A percentile compares a stretch with the other conserved stretches of the same genome.
Conservation (phyloP, 352 stramenopile genomes). For the Globisporangium viniferum region DNA sequence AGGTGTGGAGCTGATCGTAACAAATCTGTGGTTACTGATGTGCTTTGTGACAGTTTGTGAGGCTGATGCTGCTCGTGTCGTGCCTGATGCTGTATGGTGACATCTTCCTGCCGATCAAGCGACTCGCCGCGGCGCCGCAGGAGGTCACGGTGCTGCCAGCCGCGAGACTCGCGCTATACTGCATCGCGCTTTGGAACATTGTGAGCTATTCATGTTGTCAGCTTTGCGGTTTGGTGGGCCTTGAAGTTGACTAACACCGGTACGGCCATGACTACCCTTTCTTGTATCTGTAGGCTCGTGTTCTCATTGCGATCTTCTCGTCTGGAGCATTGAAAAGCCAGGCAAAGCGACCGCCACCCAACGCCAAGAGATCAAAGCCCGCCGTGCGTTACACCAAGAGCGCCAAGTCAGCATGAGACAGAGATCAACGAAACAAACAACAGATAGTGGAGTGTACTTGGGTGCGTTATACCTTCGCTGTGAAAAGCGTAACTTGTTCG, state of each 20-base stretch:
- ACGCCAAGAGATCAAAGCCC: constrained; percentile 4
- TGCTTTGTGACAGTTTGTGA: constrained; percentile 41
- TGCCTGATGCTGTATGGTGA: constrained; percentile 58
- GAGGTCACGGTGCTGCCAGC: constrained; percentile 11
- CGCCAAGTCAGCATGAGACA: constrained; percentile 21
- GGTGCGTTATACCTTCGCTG: neutral
- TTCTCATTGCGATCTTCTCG: constrained; percentile 33
- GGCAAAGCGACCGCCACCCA: constrained; percentile 1
- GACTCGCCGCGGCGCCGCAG: constrained; percentile 13
- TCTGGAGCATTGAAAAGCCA: constrained; percentile 23
- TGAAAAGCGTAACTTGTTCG: neutral
- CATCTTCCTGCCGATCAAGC: constrained; percentile 38
- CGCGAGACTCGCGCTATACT: constrained; percentile 31
- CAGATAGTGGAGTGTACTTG: constrained; percentile 8
- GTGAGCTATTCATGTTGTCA: constrained; percentile 6
- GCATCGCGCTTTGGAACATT: constrained; percentile 42
- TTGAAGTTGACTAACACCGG: neutral
- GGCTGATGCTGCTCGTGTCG: constrained; percentile 52
- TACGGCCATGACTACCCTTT: neutral
- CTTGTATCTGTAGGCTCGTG: constrained; percentile 21
- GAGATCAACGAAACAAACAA: neutral
- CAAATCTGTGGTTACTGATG: neutral
- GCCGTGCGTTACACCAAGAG: constrained; percentile 14
- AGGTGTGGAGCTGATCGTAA: neutral
- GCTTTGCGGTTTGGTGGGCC: neutral